Base-by-base conservation (phyloP, 805 yeast genomes). In the Candida sphagnicola region DNA sequence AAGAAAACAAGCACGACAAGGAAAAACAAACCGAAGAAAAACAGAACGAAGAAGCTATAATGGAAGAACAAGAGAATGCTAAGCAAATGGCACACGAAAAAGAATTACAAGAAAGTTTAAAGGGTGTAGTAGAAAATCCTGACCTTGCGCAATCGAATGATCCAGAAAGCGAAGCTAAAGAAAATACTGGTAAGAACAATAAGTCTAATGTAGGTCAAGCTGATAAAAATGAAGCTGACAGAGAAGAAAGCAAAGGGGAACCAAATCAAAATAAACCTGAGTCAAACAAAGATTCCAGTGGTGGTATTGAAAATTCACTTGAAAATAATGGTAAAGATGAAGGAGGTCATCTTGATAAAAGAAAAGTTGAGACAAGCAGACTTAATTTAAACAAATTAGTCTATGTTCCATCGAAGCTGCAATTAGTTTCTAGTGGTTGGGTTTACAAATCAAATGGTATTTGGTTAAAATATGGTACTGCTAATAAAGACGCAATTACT, bases 401-500 rank as follows among this genome's bases (percentile, higher is more conserved):
- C 43, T 35, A 44, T 38, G 53, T 55, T 43, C 77, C 67, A 29
- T 65, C 70, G 16, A 43, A 46, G 25, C 53, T 49, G 19, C 70
- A 75, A 39, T 45, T 74, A 1, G 53, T 51, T 25, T 51, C 52
- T 3, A 49, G 50, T 17, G 78, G 73, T 11, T 80, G 85, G 85
- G 57, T 45, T 14, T 53, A 61, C 18, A 66, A 65, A 38, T 53
- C 64, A 4, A 48, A 65, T 46, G 83, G 84, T 6, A 50, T 84
- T 11, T 84, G 89, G 90, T 65, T 76, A 21, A 74, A 75, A 44
- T 65, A 65, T 36, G 87, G 79, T 4, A 67, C 57, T 28, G 49
- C 54, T 19, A 56, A 57, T 18, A 47, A 54, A 8, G 42, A 57
- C 15, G 65, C 79, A 1, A 56, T 82, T 5, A 74, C 79, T 5